Evolutionary conservation across 306 rosid genomes (phyloP), one percentile per base, ranked within the genome.

Genomic region (Lathyrus tuberosus): DNA sequence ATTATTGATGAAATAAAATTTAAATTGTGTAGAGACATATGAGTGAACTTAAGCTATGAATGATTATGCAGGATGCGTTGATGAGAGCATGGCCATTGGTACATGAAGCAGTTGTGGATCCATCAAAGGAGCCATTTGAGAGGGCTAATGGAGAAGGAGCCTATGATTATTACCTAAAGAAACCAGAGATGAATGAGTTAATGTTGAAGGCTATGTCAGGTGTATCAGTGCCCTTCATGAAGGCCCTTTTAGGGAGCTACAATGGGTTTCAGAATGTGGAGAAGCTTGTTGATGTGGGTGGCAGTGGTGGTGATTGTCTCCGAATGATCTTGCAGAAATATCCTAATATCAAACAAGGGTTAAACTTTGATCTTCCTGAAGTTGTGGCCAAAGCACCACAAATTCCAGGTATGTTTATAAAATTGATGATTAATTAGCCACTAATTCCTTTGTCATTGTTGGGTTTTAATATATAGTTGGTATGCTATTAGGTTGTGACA

Each of bases 301-400:
- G 98, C 14, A 94, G 98, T 18, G 97, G 87, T 1, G 96, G 94
- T 3, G 96, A 93, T 74, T 93, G 98, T 84, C 86, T 94, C 67
- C 58, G 81, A 43, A 94, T 90, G 98, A 94, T 94, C 61, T 6
- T 90, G 18, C 80, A 42, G 3, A 90, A 85, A 46, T 65, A 81
- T 20, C 96, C 96, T 3, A 8, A 31, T 8, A 74, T 94, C 2
- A 56, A 51, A 3, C 76, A 87, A 52, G 98, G 85, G 37, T 81
- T 94, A 6, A 94, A 94, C 78, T 94, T 94, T 51, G 98, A 94
- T 20, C 78, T 94, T 26, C 95, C 97, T 0, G 81, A 88, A 62
- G 96, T 94, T 4, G 96, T 94, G 9, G 97, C 97, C 24, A 81
- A 83, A 70, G 97, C 98, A 16, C 87, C 96, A 0, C 65, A 7